These are phyloP conservation scores for Anacardium occidentale DNA, from an alignment of 345 rosid genomes.

Conservation along the genomic window DNA sequence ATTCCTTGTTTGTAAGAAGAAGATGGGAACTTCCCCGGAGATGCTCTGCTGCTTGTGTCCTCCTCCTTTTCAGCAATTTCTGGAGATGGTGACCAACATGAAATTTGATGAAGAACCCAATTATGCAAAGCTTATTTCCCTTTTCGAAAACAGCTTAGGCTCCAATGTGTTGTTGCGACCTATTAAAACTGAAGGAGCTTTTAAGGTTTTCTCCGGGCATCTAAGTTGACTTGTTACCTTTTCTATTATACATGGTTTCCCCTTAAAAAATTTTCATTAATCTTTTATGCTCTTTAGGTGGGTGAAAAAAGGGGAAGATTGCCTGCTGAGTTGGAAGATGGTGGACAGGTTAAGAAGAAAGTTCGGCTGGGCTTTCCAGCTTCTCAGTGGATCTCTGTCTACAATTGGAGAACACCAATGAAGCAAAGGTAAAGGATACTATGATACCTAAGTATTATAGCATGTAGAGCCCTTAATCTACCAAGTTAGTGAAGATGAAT, in stretches of 20 bases:
- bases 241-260: not conserved
- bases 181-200: conserved; percentile 52
- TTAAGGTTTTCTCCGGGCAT: conserved; percentile 34
- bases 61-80: conserved; percentile 43
- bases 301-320: conserved; percentile 51
- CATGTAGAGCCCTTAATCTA: not conserved
- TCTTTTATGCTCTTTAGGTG: conserved; percentile 25
- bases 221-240: conserved; percentile 1
- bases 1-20: conserved; percentile 68
- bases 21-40: conserved; percentile 62
- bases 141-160: conserved; percentile 42
- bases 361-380: conserved; percentile 53
- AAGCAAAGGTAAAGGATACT: conserved; percentile 45
- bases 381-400: conserved; percentile 56
- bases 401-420: conserved; percentile 52
- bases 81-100: conserved; percentile 57
- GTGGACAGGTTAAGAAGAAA: conserved; percentile 49
- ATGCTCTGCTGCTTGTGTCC: conserved; percentile 57
- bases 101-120: conserved; percentile 63
- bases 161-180: conserved; percentile 40
- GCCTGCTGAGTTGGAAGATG: conserved; percentile 44
- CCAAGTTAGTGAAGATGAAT: not conserved
- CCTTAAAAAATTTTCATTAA: not conserved
- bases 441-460: not conserved
- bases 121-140: conserved; percentile 49